A percentile compares a stretch with the other conserved stretches of the same genome.
These are phyloP conservation scores for Rhodotorula toruloides DNA, from an alignment of 768 basidiomycete genomes.

Conservation along the genomic window DNA sequence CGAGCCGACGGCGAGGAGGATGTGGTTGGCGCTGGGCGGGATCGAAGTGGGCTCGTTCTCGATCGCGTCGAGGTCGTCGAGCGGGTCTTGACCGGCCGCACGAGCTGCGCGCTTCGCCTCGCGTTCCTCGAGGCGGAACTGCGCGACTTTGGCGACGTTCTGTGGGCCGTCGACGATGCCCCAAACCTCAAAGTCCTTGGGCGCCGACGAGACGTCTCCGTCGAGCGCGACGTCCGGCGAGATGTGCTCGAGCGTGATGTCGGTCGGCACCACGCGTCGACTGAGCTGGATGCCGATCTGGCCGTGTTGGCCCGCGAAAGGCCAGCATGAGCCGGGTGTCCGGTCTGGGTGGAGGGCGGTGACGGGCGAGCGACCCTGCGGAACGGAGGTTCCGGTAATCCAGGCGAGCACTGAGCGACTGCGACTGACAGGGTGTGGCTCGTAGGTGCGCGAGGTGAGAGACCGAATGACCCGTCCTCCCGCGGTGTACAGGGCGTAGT, in stretches of 20 bases:
- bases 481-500: conserved; percentile 77
- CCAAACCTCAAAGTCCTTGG: conserved; percentile 85
- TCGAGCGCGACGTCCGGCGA: conserved; percentile 67
- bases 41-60: conserved; percentile 41
- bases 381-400: conserved; percentile 45
- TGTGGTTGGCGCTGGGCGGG: conserved; percentile 42
- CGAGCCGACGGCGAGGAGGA: conserved; percentile 64
- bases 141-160: conserved; percentile 59
- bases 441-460: conserved; percentile 74
- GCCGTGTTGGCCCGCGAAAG: conserved; percentile 70
- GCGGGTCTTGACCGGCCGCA: background rate
- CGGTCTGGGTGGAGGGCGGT: conserved; percentile 80
- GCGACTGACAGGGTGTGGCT: conserved; percentile 50
- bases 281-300: conserved; percentile 77
- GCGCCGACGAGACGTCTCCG: conserved; percentile 68
- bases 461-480: conserved; percentile 76
- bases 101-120: conserved; percentile 20
- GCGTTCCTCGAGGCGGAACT: conserved; percentile 51
- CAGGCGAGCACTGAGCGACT: conserved; percentile 46
- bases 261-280: conserved; percentile 56
- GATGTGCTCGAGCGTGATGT: conserved; percentile 82
- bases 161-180: conserved; percentile 74
- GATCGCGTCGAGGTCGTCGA: conserved; percentile 10
- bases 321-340: conserved; percentile 86
- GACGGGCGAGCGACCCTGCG: conserved; percentile 72